Evolutionary conservation across 2,329 filamentous ascomycete species (phyloP).

Genomic region (Waltergamsia citrina): DNA sequence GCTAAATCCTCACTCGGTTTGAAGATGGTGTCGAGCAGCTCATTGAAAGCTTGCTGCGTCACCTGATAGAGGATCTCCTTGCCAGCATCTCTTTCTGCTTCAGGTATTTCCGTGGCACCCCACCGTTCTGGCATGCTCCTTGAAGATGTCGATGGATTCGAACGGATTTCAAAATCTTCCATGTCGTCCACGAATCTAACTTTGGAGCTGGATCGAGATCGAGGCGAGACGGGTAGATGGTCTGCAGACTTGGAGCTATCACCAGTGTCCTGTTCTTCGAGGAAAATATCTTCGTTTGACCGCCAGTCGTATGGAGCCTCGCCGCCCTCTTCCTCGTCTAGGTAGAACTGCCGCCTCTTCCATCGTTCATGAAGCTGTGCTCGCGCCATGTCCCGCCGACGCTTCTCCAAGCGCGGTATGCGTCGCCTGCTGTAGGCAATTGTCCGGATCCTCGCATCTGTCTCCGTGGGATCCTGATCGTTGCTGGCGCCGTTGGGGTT

Average conservation of each 20-base stretch:
- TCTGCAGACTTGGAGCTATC: conserved; percentile 25
- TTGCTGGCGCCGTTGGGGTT: neutral
- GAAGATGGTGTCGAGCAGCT: conserved; percentile 82
- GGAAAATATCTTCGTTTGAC: conserved; percentile 44
- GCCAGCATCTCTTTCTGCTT: conserved; percentile 72
- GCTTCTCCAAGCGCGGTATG: conserved; percentile 26
- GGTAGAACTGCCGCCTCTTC: conserved; percentile 70
- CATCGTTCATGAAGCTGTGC: conserved; percentile 59
- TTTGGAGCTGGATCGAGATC: conserved; percentile 69
- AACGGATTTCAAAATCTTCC: conserved; percentile 60
- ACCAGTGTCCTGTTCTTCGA: conserved; percentile 9
- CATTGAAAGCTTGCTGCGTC: conserved; percentile 87
- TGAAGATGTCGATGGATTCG: conserved; percentile 65
- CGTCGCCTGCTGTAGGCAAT: conserved; percentile 23
- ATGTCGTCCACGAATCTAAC: conserved; percentile 67
- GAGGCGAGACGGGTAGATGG: conserved; percentile 30
- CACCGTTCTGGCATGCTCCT: conserved; percentile 63
- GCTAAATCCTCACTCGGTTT: conserved; percentile 69
- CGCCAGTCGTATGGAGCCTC: conserved; percentile 54
- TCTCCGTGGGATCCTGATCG: neutral
- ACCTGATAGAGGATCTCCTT: conserved; percentile 87
- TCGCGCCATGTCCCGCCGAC: conserved; percentile 33
- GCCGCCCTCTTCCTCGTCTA: conserved; percentile 76
- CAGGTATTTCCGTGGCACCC: conserved; percentile 70
- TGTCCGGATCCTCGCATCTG: conserved; percentile 26